A percentile compares a stretch with the other conserved stretches of the same genome.
These are phyloP conservation scores for Kickxella alabastrina DNA, from an alignment of 192 early-diverging fungal genomes.

Conservation along the genomic window DNA sequence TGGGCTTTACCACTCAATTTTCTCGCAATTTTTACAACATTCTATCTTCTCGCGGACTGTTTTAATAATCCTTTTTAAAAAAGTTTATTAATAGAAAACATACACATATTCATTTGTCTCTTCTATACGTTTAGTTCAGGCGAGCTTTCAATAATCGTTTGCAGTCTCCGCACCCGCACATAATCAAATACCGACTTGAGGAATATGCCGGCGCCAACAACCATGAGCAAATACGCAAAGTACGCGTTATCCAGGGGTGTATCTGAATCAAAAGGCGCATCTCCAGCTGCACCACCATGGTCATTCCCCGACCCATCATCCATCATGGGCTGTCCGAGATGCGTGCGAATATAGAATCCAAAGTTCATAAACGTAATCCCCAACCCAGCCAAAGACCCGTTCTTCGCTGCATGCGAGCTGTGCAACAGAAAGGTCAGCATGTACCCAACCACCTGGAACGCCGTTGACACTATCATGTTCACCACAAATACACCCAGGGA, in stretches of 20 bases:
- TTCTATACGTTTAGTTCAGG: slow-evolving; percentile 50
- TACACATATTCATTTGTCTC: neutral
- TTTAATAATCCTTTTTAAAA: neutral
- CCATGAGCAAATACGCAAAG: slow-evolving; percentile 70
- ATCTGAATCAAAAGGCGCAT: slow-evolving; percentile 20
- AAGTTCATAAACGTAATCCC: slow-evolving; percentile 78
- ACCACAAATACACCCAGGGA: slow-evolving; percentile 69
- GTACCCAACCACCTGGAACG: slow-evolving; percentile 82
- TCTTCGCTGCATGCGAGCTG: slow-evolving; percentile 83
- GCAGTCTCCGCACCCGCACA: slow-evolving; percentile 64
- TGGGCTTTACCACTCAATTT: slow-evolving; percentile 30
- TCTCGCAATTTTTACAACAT: slow-evolving; percentile 47
- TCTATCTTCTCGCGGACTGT: slow-evolving; percentile 17
- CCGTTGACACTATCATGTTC: slow-evolving; percentile 75
- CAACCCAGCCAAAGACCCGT: slow-evolving; percentile 74
- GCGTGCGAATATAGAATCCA: slow-evolving; percentile 67
- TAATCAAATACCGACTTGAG: slow-evolving; percentile 70
- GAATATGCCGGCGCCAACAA: slow-evolving; percentile 71
- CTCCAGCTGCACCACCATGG: neutral
- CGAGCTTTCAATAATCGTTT: slow-evolving; percentile 62
- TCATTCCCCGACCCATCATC: slow-evolving; percentile 8
- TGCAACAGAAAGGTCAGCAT: slow-evolving; percentile 88
- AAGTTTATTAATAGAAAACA: neutral
- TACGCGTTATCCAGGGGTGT: slow-evolving; percentile 59
- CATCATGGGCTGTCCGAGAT: slow-evolving; percentile 36